Percentiles rank a stretch among this genome's conserved stretches.
Conservation (phyloP, 306 rosid species). For the Psophocarpus tetragonolobus region DNA sequence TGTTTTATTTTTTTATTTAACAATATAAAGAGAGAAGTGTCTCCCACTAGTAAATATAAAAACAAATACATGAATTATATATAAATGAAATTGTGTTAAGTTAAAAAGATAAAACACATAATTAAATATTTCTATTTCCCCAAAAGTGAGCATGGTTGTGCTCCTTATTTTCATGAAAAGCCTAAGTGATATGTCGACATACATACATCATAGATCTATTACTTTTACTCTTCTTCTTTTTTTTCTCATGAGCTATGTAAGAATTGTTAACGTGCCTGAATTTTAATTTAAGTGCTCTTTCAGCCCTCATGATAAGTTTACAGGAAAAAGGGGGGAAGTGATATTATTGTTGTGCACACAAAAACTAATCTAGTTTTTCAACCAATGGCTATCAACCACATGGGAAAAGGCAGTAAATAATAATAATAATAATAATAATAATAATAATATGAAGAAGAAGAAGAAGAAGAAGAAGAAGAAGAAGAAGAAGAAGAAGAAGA, state of each 20-base stretch:
- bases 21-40: too few relatives aligned
- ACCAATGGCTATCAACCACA: neutral
- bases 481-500: too few relatives aligned
- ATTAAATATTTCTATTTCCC: too few relatives aligned
- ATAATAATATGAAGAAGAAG: too few relatives aligned
- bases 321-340: neutral
- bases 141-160: conserved; percentile 16
- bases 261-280: neutral
- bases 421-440: too few relatives aligned
- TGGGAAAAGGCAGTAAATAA: too few relatives aligned
- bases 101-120: too few relatives aligned
- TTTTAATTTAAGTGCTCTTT: neutral
- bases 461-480: too few relatives aligned
- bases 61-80: too few relatives aligned
- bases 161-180: neutral
- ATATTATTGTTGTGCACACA: neutral
- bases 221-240: conserved; percentile 5
- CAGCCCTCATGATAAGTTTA: neutral
- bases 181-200: neutral
- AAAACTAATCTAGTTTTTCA: neutral
- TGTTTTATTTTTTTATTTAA: too few relatives aligned
- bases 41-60: too few relatives aligned
- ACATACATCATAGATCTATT: neutral
- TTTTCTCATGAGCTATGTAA: neutral
- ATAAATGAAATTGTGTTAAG: too few relatives aligned